Evolutionary conservation across 108 stramenopile genomes (phyloP), one percentile per base, ranked within the genome.

Genomic region (Nitzschia putrida): DNA sequence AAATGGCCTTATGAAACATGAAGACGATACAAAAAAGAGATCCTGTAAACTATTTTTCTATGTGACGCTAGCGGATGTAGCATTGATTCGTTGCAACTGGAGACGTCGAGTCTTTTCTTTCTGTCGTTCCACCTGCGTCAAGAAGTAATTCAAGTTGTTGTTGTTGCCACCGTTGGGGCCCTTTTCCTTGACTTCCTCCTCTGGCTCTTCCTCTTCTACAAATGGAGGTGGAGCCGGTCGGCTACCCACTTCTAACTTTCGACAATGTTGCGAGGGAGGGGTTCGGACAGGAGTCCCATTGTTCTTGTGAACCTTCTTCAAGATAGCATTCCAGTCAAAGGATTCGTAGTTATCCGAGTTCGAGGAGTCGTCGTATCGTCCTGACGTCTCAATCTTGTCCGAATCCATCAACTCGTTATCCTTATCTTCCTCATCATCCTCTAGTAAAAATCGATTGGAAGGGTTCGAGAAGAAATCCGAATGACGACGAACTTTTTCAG

Each of bases 81-180:
- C 61, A 47, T 16, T 23, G 16, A 44, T 47, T 18, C 61, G 61
- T 63, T 63, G 61, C 61, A 63, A 22, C 23, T 63, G 61, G 44
- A 63, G 61, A 4, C 40, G 61, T 22, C 44, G 16, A 12, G 61
- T 63, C 44, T 39, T 37, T 63, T 63, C 61, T 25, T 63, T 63
- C 12, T 26, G 37, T 12, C 61, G 42, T 25, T 63, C 61, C n/a
- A 63, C 61, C 40, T 63, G 61, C 8, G 43, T 2, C 61, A 63
- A 63, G 24, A 63, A 63, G 44, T 63, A 63, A 22, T 41, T 44
- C 12, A 63, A 24, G 11, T 47, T 38, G 16, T 44, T 41, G 8
- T 18, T 22, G 8, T 63, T 45, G 16, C 14, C 21, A 22, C 23
- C 20, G 16, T n/a, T 38, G 18, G 47, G 47, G 3, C 18, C 47